phyloP scores from a whole-genome alignment of 2,329 filamentous ascomycete species.

The Aspergillus hortae region DNA sequence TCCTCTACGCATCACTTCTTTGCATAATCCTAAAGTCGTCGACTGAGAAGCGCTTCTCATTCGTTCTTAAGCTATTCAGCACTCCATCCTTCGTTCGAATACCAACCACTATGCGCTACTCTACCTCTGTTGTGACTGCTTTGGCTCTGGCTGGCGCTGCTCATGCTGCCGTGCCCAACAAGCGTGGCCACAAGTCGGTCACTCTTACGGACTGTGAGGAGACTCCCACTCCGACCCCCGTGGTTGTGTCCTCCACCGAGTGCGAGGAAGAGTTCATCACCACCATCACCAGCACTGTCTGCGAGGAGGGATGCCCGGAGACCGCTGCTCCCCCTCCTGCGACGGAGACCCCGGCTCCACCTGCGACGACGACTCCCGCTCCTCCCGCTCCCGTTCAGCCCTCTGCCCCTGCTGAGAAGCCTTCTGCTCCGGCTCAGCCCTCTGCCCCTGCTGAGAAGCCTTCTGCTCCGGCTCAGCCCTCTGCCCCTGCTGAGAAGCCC shows the following conservation, averaged over 20 bases:
- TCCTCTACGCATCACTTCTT: not conserved
- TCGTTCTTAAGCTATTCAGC: not conserved
- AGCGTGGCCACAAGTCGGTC: not conserved
- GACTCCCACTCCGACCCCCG: not conserved
- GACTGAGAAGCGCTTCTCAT: not conserved
- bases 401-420: not conserved
- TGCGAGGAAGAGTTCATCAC: too few species aligned
- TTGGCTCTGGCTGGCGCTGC: constrained; percentile 19
- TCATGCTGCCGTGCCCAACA: constrained; percentile 5
- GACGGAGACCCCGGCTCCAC: not conserved
- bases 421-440: not conserved
- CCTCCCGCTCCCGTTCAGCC: constrained; percentile 7
- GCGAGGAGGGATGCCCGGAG: not conserved
- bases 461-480: not conserved
- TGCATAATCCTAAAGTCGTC: not conserved
- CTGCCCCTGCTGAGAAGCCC: constrained; percentile 2
- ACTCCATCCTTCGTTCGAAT: not conserved
- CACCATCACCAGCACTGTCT: not conserved
- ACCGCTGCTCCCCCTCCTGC: not conserved
- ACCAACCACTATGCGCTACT: constrained; percentile 27
- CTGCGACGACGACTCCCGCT: not conserved
- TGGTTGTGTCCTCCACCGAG: not conserved
- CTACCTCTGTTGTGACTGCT: constrained; percentile 15
- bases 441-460: constrained; percentile 7
- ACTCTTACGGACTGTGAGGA: not conserved